Evolutionary conservation across 495 filamentous ascomycete genomes (phyloP).

Genomic region (Pseudotulostoma volvatum): DNA sequence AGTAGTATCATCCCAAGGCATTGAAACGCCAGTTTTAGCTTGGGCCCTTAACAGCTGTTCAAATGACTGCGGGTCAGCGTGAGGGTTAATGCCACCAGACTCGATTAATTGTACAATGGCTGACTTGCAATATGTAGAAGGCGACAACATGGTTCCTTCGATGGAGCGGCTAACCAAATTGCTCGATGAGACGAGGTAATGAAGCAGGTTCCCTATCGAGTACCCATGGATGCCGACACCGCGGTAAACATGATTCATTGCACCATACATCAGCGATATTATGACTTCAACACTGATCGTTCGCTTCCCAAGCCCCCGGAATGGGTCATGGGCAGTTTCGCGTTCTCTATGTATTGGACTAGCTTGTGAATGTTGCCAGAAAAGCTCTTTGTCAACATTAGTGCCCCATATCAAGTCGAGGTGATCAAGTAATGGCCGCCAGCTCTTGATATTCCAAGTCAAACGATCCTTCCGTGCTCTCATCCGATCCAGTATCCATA

Average conservation of each 20-base stretch:
- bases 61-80: constrained; percentile 24
- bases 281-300: constrained; percentile 46
- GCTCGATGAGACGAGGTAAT: constrained; percentile 11
- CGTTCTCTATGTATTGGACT: constrained; percentile 3
- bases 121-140: constrained; percentile 26
- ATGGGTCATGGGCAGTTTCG: constrained; percentile 13
- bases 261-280: constrained; percentile 32
- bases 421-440: constrained; percentile 18
- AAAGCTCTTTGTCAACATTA: constrained; percentile 19
- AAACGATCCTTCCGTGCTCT: constrained; percentile 13
- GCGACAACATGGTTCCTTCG: constrained; percentile 10
- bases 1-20: constrained; percentile 18
- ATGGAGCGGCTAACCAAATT: constrained; percentile 11
- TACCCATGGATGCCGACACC: constrained; percentile 16
- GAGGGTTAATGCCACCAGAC: constrained; percentile 22
- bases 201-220: constrained; percentile 11
- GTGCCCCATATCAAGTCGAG: constrained; percentile 16
- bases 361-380: constrained; percentile 19
- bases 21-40: constrained; percentile 20
- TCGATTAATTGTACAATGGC: constrained; percentile 37
- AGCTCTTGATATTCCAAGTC: constrained; percentile 26
- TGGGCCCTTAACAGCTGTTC: constrained; percentile 19
- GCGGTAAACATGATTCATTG: constrained; percentile 25
- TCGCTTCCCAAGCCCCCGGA: constrained; percentile 28
- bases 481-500: constrained; percentile 31